These are phyloP conservation scores for Ajuga chamaepitys DNA, from an alignment of 257 asterid genomes.

Conservation along the genomic window DNA sequence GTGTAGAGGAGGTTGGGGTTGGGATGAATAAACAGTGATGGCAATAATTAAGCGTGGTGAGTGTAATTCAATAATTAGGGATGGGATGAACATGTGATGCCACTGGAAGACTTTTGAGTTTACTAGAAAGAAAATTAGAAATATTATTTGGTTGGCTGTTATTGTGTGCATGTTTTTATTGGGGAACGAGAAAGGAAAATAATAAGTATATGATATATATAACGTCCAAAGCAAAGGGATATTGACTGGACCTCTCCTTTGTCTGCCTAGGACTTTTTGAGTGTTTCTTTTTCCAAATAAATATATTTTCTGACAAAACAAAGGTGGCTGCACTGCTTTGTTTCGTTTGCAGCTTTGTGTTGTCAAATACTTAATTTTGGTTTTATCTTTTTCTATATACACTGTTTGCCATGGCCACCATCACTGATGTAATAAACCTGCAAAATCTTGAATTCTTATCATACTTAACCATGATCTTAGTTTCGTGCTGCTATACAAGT, in stretches of 20 bases:
- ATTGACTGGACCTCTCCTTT: conserved; percentile 21
- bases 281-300: too few relatives aligned
- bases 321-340: background rate
- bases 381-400: background rate
- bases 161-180: conserved; percentile 14
- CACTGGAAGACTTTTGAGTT: conserved; percentile 15
- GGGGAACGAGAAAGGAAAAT: conserved; percentile 11
- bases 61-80: conserved; percentile 12
- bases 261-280: background rate
- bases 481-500: too few relatives aligned
- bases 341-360: background rate
- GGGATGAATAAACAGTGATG: background rate
- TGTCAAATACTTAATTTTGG: conserved; percentile 17
- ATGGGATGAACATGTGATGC: background rate
- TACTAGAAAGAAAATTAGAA: too few relatives aligned
- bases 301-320: background rate
- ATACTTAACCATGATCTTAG: too few relatives aligned
- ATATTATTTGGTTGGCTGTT: background rate
- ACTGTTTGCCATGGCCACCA: background rate
- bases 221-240: conserved; percentile 5
- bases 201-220: background rate
- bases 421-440: background rate
- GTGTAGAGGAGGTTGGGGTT: background rate
- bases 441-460: too few relatives aligned
- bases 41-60: conserved; percentile 25